Base-by-base conservation (phyloP, 2,329 filamentous ascomycete species). In the Hirsutella minnesotensis region DNA sequence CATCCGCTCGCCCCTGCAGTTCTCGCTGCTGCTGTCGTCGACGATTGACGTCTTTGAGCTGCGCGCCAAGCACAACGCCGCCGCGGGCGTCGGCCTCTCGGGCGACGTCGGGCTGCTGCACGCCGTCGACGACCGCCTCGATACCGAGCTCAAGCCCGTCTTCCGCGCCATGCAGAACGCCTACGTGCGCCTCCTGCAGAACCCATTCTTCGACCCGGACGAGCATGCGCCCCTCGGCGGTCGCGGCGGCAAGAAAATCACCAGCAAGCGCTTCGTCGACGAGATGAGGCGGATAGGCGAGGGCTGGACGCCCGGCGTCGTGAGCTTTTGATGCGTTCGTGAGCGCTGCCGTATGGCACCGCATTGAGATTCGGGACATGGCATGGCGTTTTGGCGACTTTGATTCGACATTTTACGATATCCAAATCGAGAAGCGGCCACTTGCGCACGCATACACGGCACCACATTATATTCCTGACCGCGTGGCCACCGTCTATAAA, bases 11-110 rank as follows among this genome's bases (percentile, higher is more conserved):
- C 73, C 79, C n/a, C 76, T 96, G 10, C 87, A 95, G 59, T 95
- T 92, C 69, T 87, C 85, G 30, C 88, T 96, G 54, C 76, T 95
- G 39, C 79, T 96, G 48, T 92, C 88, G 51, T 85, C 83, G 45
- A 92, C 86, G 45, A 83, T 98, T 51, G 92, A 98, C 65, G 81
- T 96, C 50, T 95, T 98, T 64, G 86, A 92, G 54, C 78, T 89
- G 46, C 86, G 88, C 45, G 74, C 86, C 50, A 82, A 83, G 42
- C 75, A 79, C 55, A 83, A 83, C 54, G 77, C 75, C 19, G 61
- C 64, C 42, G 55, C 59, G 18, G 63, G 62, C 37, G 62, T 64
- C 21, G 68, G 69, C 9, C 63, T 78, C 36, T 84, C 86, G 40
- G 88, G 92, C 53, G 90, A 96, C 60, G 82, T 92, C 51, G 90